phyloP scores from a whole-genome alignment of 257 asterid species.

The Fraxinus americana region DNA sequence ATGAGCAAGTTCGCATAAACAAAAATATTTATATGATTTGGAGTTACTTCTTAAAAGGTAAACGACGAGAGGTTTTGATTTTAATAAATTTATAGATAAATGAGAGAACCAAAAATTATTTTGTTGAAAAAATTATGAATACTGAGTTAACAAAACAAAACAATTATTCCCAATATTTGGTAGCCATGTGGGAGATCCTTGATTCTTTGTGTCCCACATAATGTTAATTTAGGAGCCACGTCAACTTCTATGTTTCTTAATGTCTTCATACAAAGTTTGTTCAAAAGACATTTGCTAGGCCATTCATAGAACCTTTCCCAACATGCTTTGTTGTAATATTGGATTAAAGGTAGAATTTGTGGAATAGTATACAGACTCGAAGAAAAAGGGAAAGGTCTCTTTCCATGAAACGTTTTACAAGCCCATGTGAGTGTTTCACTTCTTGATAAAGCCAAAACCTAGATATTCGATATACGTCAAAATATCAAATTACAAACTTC shows the following conservation, averaged over 20 bases:
- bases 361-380: neutral
- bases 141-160: too few relatives aligned
- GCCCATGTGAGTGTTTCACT: conserved; percentile 5
- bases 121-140: neutral
- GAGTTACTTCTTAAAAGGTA: too few relatives aligned
- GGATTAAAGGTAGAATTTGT: conserved; percentile 12
- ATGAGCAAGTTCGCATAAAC: too few relatives aligned
- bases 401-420: neutral
- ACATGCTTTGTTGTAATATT: conserved; percentile 9
- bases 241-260: neutral
- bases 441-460: neutral
- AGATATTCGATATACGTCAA: neutral
- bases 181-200: neutral
- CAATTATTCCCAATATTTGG: neutral
- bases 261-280: conserved; percentile 3
- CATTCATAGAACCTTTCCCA: conserved; percentile 13
- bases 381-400: neutral
- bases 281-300: neutral
- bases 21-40: too few relatives aligned
- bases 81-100: neutral
- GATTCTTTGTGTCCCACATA: conserved; percentile 3
- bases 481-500: neutral
- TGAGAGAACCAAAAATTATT: neutral
- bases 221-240: neutral
- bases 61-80: neutral